phyloP scores from a whole-genome alignment of 371 early-diverging fungal species.

The Nosema muscidifuracis region DNA sequence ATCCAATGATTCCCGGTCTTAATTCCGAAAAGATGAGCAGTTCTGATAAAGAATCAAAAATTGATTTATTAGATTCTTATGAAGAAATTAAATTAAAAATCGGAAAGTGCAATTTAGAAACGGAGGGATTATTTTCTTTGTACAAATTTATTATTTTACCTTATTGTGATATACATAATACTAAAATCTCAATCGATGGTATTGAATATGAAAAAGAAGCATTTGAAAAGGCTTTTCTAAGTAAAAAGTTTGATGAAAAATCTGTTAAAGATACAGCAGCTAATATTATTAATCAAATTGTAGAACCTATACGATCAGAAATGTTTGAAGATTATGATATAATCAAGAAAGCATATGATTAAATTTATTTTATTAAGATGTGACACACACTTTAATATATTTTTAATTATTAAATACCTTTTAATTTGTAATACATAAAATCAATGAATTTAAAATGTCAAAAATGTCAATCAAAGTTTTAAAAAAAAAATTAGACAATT shows the following conservation, averaged over 20 bases:
- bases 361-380: not conserved
- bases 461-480: too few species aligned
- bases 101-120: slow-evolving; percentile 91
- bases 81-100: slow-evolving; percentile 80
- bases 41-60: slow-evolving; percentile 91
- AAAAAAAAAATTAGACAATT: too few species aligned
- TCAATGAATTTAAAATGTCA: too few species aligned
- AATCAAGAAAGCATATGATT: slow-evolving; percentile 5
- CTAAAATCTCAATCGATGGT: slow-evolving; percentile 67
- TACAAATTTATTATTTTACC: slow-evolving; percentile 82
- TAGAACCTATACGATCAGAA: slow-evolving; percentile 79
- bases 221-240: slow-evolving; percentile 76
- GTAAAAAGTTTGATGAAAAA: slow-evolving; percentile 81
- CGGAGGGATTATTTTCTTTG: slow-evolving; percentile 83
- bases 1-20: slow-evolving; percentile 96
- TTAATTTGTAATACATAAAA: too few species aligned
- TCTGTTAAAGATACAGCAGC: slow-evolving; percentile 84
- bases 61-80: slow-evolving; percentile 83
- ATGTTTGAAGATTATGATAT: slow-evolving; percentile 61
- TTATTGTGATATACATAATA: slow-evolving; percentile 55
- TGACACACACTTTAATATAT: too few species aligned
- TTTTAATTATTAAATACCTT: too few species aligned
- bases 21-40: slow-evolving; percentile 92
- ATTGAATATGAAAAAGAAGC: slow-evolving; percentile 70
- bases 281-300: slow-evolving; percentile 72